Percentiles rank a stretch among this genome's conserved stretches.
Evolutionary conservation across 225 moss, liverwort and hornwort genomes (phyloP).

Genomic region (Bryoerythrophyllum caledonicum): DNA sequence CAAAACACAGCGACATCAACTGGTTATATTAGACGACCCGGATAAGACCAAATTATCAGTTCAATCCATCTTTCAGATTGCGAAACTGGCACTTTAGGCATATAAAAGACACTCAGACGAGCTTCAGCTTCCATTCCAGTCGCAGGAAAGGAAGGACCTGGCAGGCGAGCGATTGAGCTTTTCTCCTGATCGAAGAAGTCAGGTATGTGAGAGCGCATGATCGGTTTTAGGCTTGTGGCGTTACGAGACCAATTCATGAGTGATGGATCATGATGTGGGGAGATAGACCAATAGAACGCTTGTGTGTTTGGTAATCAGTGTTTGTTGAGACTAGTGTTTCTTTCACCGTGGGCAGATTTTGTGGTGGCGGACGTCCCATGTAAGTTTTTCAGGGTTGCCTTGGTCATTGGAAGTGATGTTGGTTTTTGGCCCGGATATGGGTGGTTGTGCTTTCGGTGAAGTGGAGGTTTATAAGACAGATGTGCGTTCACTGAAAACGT

Average conservation of each 20-base stretch:
- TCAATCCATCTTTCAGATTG: background rate
- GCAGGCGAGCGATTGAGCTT: constrained; percentile 15
- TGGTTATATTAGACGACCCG: too few species aligned
- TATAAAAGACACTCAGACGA: background rate
- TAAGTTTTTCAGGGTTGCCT: background rate
- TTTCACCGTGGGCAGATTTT: background rate
- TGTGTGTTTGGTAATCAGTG: background rate
- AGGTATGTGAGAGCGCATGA: background rate
- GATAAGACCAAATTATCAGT: background rate
- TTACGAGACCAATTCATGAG: background rate
- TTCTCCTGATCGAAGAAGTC: background rate
- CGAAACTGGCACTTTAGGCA: background rate
- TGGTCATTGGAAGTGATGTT: background rate
- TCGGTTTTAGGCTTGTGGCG: background rate
- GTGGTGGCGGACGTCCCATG: background rate
- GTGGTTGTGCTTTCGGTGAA: background rate
- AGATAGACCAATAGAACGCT: background rate
- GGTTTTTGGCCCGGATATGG: background rate
- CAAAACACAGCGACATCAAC: background rate
- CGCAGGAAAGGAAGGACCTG: too few species aligned
- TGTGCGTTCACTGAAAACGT: background rate
- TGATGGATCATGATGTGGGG: background rate
- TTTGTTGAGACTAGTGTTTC: background rate
- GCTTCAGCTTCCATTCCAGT: background rate
- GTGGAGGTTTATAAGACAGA: background rate